Base-by-base conservation (phyloP, 2,329 filamentous ascomycete genomes). In the Coleophoma eucalyptorum region DNA sequence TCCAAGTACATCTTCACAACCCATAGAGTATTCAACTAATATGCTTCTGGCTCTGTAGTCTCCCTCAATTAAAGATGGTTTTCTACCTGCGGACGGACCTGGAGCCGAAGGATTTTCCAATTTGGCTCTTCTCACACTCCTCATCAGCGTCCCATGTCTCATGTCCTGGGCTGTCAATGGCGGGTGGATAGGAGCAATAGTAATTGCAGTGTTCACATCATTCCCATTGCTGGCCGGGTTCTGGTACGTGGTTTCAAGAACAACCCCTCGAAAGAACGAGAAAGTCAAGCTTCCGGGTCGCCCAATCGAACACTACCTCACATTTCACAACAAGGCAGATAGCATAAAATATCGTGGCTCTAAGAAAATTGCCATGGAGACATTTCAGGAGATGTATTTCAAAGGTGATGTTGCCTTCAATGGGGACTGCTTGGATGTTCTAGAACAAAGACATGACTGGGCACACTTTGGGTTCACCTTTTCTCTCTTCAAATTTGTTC, bases 391-490 rank as follows among this genome's bases (percentile, higher is more conserved):
- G 49, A 62, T 61, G 55, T 68, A 66, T 45, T 54, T 68, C 33
- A 56, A 62, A 35, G 63, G 64, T n/a, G 19, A 50, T 20, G 64
- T 67, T 13, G 60, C 64, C n/a, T 68, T 67, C 54, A 67, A 67
- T 15, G 65, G 64, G 15, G 65, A 67, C 21, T 48, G 47, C n/a
- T 56, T 67, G 11, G 65, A 68, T n/a, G 45, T 63, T 18, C 37
- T 68, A 49, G 65, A 68, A 49, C 65, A 64, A 49, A 60, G 64
- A 4, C 63, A 68, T 52, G 65, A 67, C 41, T 68, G 65, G 65
- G 62, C 64, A 12, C 60, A 52, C 21, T 67, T 67, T 46, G 41
- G 49, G 19, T 66, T 68, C 48, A 65, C 65, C 41, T 53, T 52
- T 52, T 55, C 58, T 6, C 52, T 67, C 18, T 67, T 66, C 58